These are phyloP conservation scores for Ambrosia trifida DNA, from an alignment of 129 eudicot genomes.

Conservation along the genomic window DNA sequence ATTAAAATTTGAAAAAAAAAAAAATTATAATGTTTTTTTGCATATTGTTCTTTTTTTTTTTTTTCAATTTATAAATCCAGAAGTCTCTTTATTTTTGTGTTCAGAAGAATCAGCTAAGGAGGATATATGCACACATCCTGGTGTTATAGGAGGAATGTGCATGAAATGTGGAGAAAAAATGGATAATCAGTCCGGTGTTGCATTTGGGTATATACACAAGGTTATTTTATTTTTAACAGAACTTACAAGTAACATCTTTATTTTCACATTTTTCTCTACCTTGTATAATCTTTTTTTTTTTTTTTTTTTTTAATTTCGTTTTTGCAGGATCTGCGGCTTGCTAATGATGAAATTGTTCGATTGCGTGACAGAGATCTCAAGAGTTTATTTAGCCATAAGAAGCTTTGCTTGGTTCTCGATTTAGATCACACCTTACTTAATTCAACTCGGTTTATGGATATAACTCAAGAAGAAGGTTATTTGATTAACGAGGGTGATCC, in stretches of 20 bases:
- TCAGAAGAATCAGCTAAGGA: slow-evolving; percentile 46
- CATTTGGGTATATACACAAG: slow-evolving; percentile 71
- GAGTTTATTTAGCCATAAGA: slow-evolving; percentile 48
- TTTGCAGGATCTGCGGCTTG: slow-evolving; percentile 61
- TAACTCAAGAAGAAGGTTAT: slow-evolving; percentile 58
- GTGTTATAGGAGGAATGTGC: slow-evolving; percentile 64
- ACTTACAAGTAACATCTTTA: not conserved
- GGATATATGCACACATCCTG: slow-evolving; percentile 68
- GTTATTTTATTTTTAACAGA: slow-evolving; percentile 25
- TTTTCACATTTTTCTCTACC: not conserved
- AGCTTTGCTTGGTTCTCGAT: slow-evolving; percentile 74
- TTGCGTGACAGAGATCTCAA: slow-evolving; percentile 57
- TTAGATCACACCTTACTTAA: slow-evolving; percentile 83
- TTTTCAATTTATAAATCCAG: not conserved
- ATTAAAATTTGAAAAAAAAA: too few species aligned
- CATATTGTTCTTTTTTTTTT: not conserved
- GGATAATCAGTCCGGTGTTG: slow-evolving; percentile 64
- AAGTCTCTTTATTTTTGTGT: slow-evolving; percentile 17
- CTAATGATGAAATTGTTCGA: slow-evolving; percentile 54
- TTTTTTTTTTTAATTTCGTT: not conserved
- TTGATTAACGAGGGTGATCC: slow-evolving; percentile 43
- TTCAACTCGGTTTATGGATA: slow-evolving; percentile 52
- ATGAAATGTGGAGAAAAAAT: slow-evolving; percentile 62
- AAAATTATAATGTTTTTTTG: too few species aligned
- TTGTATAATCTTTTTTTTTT: not conserved